A percentile compares a stretch with the other conserved stretches of the same genome.
phyloP scores from a whole-genome alignment of 1,284 basidiomycete species.

The Tausonia pullulans region DNA sequence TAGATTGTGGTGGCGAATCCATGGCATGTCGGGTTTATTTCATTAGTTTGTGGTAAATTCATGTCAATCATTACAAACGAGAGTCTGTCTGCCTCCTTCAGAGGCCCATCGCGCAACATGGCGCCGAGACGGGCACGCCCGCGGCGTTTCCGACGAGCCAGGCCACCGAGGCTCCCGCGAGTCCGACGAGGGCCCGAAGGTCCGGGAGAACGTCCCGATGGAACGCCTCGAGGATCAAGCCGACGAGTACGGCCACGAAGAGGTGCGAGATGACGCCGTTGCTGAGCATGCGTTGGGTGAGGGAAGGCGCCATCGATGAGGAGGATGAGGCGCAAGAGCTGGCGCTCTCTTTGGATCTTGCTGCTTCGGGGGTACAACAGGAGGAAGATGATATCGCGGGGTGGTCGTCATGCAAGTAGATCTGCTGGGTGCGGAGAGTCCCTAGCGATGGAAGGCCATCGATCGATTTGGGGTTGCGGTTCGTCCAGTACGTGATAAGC shows the following conservation, averaged over 20 bases:
- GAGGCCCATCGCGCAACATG: neutral
- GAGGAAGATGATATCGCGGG: neutral
- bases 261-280: neutral
- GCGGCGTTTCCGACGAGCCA: slow-evolving; percentile 3
- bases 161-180: neutral
- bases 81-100: neutral
- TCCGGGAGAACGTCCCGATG: neutral
- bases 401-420: neutral
- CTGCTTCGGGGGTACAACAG: neutral
- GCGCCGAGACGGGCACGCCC: slow-evolving; percentile 7
- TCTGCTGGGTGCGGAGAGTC: neutral
- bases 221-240: neutral
- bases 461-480: neutral
- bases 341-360: neutral
- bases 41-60: too few relatives aligned
- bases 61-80: too few relatives aligned
- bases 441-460: slow-evolving; percentile 6
- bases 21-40: too few relatives aligned
- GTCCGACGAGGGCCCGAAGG: neutral
- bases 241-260: neutral
- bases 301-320: neutral
- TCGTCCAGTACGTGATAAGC: slow-evolving; percentile 5
- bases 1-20: too few relatives aligned
- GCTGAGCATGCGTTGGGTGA: neutral
- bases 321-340: neutral